These are phyloP conservation scores for Lactarius indigo DNA, from an alignment of 768 basidiomycete genomes.

Conservation along the genomic window DNA sequence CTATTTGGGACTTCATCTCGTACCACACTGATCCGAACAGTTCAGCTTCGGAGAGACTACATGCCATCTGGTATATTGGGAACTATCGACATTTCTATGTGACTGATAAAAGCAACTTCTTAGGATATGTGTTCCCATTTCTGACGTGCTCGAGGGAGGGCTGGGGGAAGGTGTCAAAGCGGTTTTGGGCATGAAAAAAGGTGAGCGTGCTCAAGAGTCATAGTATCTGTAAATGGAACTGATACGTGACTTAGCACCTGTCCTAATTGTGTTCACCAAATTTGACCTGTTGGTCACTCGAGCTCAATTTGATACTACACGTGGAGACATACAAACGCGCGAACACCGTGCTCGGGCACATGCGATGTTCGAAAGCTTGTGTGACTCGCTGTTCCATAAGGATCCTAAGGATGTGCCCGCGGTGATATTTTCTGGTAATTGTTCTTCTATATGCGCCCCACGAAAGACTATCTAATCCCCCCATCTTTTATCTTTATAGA, in stretches of 20 bases:
- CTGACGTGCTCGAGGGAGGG: neutral
- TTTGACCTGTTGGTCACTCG: neutral
- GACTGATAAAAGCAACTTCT: too few species aligned
- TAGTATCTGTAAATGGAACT: neutral
- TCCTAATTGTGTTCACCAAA: conserved; percentile 6
- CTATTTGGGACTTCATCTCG: neutral
- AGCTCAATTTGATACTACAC: too few species aligned
- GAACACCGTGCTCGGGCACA: neutral
- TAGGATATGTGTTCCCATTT: neutral
- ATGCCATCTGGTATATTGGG: conserved; percentile 2
- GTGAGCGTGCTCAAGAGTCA: neutral
- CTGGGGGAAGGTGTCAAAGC: neutral
- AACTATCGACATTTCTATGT: too few species aligned
- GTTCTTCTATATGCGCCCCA: neutral
- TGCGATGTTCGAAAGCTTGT: neutral
- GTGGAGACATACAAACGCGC: too few species aligned
- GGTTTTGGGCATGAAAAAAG: neutral
- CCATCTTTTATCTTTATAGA: neutral
- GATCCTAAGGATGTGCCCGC: conserved; percentile 1
- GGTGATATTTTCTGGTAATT: conserved; percentile 11
- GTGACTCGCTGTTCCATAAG: neutral
- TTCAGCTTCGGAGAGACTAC: neutral
- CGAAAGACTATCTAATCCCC: neutral
- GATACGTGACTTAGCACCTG: neutral
- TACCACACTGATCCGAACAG: neutral